Evolutionary conservation across 2,329 filamentous ascomycete genomes (phyloP), one percentile per base, ranked within the genome.

Genomic region (Colletotrichum sp.): DNA sequence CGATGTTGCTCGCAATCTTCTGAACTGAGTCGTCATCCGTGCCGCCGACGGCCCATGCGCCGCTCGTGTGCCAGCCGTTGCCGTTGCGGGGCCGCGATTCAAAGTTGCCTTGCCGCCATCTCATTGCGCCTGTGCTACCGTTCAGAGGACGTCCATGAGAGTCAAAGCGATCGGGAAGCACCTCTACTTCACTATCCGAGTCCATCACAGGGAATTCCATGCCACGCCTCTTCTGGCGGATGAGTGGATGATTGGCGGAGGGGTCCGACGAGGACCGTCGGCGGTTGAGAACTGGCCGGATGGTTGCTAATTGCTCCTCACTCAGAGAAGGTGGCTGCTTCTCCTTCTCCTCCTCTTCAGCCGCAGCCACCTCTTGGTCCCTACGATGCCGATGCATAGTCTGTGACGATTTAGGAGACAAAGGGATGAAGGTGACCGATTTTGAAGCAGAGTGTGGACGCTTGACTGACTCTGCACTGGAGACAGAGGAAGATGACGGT

Each of bases 101-200:
- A 75, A 90, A 90, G 1, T 86, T 84, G 5, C 88, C 88, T 10
- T 78, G 82, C 4, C 88, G 83, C 84, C 83, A 83, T 5, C 80
- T 76, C 39, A 64, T 39, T 18, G 74, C 28, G 3, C 74, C 74
- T 30, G 76, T 78, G 9, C 78, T 78, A 62, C 59, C 12, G 30
- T 85, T 82, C 2, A 90, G 78, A 1, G 85, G 87, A 15, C 81
- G 83, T 2, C 89, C 89, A 3, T 86, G 78, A 1, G 79, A 71
- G 75, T 90, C 88, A 66, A 90, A 90, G 1, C 89, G 85, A 68
- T 87, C 86, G 0, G 89, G 89, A 0, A 90, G 80, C 4, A 83
- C 77, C 77, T 90, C 88, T 2, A 89, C 80, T 1, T 85, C 82
- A 5, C 84, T 82, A 22, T 85, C 84, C 2, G 82, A 82, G 22